These are phyloP conservation scores for Aspergillus persii DNA, from an alignment of 2,329 filamentous ascomycete species.

Conservation along the genomic window DNA sequence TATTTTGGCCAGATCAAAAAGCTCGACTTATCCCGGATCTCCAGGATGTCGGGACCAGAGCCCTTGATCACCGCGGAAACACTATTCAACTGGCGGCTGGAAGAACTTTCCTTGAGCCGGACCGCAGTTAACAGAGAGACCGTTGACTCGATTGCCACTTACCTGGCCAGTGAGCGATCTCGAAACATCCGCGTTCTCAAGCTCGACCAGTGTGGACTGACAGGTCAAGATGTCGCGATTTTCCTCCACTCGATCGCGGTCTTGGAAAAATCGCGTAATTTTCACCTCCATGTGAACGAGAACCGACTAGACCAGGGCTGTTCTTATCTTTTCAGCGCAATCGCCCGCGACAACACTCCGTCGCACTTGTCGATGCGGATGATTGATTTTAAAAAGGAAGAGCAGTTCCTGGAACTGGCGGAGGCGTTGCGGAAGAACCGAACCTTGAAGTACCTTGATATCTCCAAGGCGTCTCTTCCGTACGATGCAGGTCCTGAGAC, in stretches of 20 bases:
- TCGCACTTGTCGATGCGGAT: slow-evolving; percentile 64
- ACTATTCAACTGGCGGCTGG: slow-evolving; percentile 64
- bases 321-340: slow-evolving; percentile 42
- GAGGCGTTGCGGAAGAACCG: slow-evolving; percentile 61
- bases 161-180: slow-evolving; percentile 61
- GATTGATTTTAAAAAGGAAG: slow-evolving; percentile 66
- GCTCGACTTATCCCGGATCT: slow-evolving; percentile 64
- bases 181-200: slow-evolving; percentile 59
- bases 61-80: slow-evolving; percentile 66
- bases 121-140: slow-evolving; percentile 62
- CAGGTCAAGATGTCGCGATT: slow-evolving; percentile 62
- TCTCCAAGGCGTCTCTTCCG: slow-evolving; percentile 68
- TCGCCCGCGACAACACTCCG: slow-evolving; percentile 56
- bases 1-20: slow-evolving; percentile 66
- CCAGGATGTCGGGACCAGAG: slow-evolving; percentile 61
- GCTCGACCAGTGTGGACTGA: slow-evolving; percentile 66
- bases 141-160: slow-evolving; percentile 64
- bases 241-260: slow-evolving; percentile 63
- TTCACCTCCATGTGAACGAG: slow-evolving; percentile 66
- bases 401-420: slow-evolving; percentile 62
- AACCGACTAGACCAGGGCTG: slow-evolving; percentile 51
- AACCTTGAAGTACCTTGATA: slow-evolving; percentile 63
- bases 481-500: slow-evolving; percentile 68
- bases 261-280: slow-evolving; percentile 51
- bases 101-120: slow-evolving; percentile 64